These are phyloP conservation scores for Drechslerella dactyloides DNA, from an alignment of 2,329 filamentous ascomycete species.

Conservation along the genomic window DNA sequence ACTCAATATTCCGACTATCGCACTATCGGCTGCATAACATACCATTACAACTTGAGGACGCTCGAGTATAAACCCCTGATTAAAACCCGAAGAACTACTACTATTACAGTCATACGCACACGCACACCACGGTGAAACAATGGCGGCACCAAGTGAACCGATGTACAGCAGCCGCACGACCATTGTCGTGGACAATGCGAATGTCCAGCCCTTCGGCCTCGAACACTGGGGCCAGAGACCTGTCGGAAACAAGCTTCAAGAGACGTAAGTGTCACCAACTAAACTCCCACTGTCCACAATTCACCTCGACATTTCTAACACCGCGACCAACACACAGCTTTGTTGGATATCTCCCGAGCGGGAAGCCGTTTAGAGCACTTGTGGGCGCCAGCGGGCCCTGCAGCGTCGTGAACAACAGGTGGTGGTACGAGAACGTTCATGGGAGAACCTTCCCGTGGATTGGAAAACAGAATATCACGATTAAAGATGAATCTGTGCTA, in stretches of 20 bases:
- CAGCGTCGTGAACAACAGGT: conserved; percentile 7
- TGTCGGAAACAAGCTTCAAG: too few relatives aligned
- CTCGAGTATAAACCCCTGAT: too few relatives aligned
- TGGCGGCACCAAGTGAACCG: too few relatives aligned
- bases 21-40: too few relatives aligned
- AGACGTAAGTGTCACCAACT: conserved; percentile 16
- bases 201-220: neutral
- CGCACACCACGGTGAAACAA: too few relatives aligned
- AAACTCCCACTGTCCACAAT: too few relatives aligned
- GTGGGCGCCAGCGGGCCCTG: neutral
- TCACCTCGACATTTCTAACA: too few relatives aligned
- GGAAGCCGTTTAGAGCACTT: neutral
- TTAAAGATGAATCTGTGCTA: conserved; percentile 12
- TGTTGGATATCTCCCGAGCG: conserved; percentile 6
- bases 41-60: too few relatives aligned
- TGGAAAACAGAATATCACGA: neutral
- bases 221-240: too few relatives aligned
- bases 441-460: conserved; percentile 12
- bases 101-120: too few relatives aligned
- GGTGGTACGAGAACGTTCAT: conserved; percentile 7
- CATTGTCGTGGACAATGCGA: neutral
- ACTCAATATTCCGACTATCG: too few relatives aligned
- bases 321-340: neutral
- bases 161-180: neutral
- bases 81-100: too few relatives aligned